A percentile compares a stretch with the other conserved stretches of the same genome.
Conservation (phyloP, 1,139 yeast genomes). For the Lodderomyces beijingensis region DNA sequence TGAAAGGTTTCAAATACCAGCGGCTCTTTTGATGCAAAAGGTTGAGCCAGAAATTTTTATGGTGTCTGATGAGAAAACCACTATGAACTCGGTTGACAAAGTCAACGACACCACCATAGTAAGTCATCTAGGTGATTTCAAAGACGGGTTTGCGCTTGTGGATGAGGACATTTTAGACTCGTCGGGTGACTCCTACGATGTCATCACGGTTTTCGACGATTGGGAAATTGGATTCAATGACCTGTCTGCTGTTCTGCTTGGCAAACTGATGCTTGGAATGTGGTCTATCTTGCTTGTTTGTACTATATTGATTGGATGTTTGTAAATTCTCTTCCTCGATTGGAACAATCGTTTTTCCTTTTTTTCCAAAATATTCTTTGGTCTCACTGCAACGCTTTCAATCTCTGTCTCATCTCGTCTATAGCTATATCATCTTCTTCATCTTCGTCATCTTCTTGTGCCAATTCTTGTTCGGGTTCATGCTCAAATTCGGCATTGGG, state of each 20-base stretch:
- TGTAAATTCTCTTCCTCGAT: no score
- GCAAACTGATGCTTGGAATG: background rate
- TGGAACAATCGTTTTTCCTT: no score
- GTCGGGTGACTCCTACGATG: no score
- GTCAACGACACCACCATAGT: no score
- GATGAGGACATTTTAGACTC: background rate
- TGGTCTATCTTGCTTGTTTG: no score
- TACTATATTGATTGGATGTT: no score
- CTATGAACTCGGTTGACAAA: no score
- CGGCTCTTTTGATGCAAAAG: constrained; percentile 7
- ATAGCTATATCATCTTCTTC: constrained; percentile 70
- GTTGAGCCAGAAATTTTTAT: background rate
- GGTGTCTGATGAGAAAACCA: background rate
- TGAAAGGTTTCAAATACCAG: constrained; percentile 3
- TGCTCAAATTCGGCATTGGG: constrained; percentile 28
- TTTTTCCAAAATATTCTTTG: no score
- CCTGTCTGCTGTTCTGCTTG: no score
- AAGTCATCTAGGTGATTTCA: background rate
- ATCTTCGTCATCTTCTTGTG: constrained; percentile 56
- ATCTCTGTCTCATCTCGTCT: constrained; percentile 83
- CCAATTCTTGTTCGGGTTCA: constrained; percentile 15
- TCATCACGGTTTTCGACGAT: no score
- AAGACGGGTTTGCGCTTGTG: background rate
- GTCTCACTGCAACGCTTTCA: constrained; percentile 72
- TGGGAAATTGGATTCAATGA: no score